phyloP scores from a whole-genome alignment of 805 yeast species.

The Hanseniaspora pseudoguilliermondii region DNA sequence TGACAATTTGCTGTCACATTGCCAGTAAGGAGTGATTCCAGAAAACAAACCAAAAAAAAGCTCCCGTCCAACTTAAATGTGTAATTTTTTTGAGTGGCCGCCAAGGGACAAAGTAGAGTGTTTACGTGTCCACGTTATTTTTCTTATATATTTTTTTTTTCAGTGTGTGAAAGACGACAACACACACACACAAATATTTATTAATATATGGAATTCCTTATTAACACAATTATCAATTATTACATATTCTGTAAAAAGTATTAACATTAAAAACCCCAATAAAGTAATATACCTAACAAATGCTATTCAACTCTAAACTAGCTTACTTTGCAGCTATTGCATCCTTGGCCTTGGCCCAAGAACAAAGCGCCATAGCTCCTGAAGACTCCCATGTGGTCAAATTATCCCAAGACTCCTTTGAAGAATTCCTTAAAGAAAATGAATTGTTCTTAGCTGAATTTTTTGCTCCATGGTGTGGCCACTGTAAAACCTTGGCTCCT shows the following conservation, averaged over 20 bases:
- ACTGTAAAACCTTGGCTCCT: slow-evolving; percentile 81
- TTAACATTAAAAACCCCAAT: not conserved
- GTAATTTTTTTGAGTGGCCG: not conserved
- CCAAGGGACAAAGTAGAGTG: not conserved
- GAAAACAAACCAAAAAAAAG: too few species aligned
- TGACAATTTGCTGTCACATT: too few species aligned
- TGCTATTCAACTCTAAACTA: not conserved
- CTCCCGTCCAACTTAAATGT: not conserved
- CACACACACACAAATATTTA: not conserved
- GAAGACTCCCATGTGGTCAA: slow-evolving; percentile 80
- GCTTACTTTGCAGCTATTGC: slow-evolving; percentile 19
- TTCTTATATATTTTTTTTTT: not conserved
- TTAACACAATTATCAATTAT: not conserved
- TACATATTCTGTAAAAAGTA: too few species aligned
- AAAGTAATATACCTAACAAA: not conserved
- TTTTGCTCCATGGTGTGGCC: slow-evolving; percentile 97
- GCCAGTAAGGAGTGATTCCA: too few species aligned
- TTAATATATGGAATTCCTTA: not conserved
- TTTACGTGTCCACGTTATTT: not conserved
- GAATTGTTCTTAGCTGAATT: slow-evolving; percentile 76
- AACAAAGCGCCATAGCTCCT: slow-evolving; percentile 55
- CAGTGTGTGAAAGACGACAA: not conserved
- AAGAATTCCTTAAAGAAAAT: slow-evolving; percentile 52
- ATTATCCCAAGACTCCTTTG: slow-evolving; percentile 54
- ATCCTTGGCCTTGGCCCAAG: slow-evolving; percentile 18